A percentile compares a stretch with the other conserved stretches of the same genome.
Evolutionary conservation across 768 basidiomycete genomes (phyloP).

Genomic region (Pluteus cervinus): DNA sequence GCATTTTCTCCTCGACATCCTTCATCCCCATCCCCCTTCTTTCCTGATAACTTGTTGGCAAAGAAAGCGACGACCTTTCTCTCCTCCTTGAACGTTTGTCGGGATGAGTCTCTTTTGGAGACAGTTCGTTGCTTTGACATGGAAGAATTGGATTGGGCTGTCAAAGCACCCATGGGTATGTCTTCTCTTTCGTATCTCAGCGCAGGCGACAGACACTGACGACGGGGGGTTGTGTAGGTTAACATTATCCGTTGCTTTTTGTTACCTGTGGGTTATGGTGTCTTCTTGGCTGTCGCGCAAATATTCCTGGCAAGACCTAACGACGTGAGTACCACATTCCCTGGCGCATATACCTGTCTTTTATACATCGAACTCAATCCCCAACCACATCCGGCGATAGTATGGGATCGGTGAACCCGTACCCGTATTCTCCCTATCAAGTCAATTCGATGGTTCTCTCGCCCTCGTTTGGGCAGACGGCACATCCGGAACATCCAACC

Average conservation of each 20-base stretch:
- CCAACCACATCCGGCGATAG: conserved; percentile 23
- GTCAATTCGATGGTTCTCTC: conserved; percentile 46
- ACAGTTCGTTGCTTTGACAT: conserved; percentile 53
- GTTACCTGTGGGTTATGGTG: conserved; percentile 58
- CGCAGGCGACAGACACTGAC: too few relatives aligned
- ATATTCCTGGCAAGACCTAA: conserved; percentile 52
- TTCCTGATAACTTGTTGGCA: conserved; percentile 1
- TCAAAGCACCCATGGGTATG: conserved; percentile 61
- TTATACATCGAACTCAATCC: background rate
- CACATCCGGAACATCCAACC: conserved; percentile 48
- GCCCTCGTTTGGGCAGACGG: conserved; percentile 64
- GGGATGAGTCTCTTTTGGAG: conserved; percentile 46
- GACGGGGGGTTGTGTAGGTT: conserved; percentile 33
- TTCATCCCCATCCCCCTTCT: background rate
- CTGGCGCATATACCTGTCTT: background rate
- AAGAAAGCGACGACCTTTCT: conserved; percentile 1
- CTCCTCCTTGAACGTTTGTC: background rate
- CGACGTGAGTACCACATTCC: conserved; percentile 38
- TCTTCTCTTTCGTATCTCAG: conserved; percentile 3
- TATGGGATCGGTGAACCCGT: conserved; percentile 57
- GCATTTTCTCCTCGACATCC: too few relatives aligned
- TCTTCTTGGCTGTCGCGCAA: conserved; percentile 62
- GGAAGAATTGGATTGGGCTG: conserved; percentile 74
- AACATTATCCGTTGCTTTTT: conserved; percentile 59
- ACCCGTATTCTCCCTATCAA: conserved; percentile 39